Evolutionary conservation across 805 yeast genomes (phyloP).

Genomic region (Teunomyces cretensis): DNA sequence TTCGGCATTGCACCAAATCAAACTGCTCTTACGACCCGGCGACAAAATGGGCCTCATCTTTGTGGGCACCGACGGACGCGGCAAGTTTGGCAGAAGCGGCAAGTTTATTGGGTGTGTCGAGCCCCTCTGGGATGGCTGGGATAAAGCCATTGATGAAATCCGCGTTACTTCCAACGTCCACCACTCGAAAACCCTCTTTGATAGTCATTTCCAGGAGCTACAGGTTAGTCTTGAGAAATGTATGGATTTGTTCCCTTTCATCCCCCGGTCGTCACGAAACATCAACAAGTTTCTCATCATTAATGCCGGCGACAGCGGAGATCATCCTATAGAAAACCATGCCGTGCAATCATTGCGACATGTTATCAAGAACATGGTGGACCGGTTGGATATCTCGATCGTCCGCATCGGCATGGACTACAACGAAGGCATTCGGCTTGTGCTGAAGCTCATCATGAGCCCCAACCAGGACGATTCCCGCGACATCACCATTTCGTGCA

Average conservation of each 20-base stretch:
- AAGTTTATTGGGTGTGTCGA: constrained; percentile 49
- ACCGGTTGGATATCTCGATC: constrained; percentile 22
- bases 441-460: constrained; percentile 9
- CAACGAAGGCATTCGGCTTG: constrained; percentile 15
- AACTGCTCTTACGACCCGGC: constrained; percentile 27
- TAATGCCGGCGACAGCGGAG: constrained; percentile 1
- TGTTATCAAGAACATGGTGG: constrained; percentile 10
- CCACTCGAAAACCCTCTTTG: constrained; percentile 10
- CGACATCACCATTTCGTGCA: constrained; percentile 11
- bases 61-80: constrained; percentile 45
- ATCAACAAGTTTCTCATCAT: constrained; percentile 12
- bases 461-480: constrained; percentile 7
- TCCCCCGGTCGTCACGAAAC: constrained; percentile 11
- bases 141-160: constrained; percentile 38
- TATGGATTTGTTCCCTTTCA: constrained; percentile 25
- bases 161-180: constrained; percentile 22
- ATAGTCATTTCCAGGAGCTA: constrained; percentile 22
- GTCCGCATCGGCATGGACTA: constrained; percentile 22
- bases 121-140: constrained; percentile 51
- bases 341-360: not conserved
- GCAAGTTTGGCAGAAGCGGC: constrained; percentile 35
- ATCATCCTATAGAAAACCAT: not conserved
- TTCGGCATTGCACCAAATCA: constrained; percentile 20
- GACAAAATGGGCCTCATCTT: constrained; percentile 51
- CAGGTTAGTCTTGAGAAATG: constrained; percentile 26